Evolutionary conservation across 768 basidiomycete species (phyloP).

Genomic region (Trametes cubensis): DNA sequence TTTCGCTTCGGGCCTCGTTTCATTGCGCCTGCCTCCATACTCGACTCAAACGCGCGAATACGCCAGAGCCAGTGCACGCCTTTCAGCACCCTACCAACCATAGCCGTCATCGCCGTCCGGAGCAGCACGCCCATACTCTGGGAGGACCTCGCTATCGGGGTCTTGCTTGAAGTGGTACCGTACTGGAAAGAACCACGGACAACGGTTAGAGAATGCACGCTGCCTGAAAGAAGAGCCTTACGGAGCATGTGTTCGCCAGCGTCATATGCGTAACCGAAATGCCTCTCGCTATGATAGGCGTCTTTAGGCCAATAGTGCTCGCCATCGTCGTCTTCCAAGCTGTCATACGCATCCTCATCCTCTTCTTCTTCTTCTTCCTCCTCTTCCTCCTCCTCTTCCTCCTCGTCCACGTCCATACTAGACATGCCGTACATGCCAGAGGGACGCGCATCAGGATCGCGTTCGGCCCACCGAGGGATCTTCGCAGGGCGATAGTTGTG

Average conservation of each 20-base stretch:
- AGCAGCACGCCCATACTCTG: slow-evolving; percentile 1
- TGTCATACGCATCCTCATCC: slow-evolving; percentile 1
- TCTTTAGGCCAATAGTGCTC: slow-evolving; percentile 35
- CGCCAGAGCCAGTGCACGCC: no score
- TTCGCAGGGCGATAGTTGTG: slow-evolving; percentile 30
- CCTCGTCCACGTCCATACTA: slow-evolving; percentile 22
- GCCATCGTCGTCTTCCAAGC: slow-evolving; percentile 1
- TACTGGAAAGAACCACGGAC: background rate
- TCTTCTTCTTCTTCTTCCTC: slow-evolving; percentile 22
- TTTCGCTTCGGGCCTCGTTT: no score
- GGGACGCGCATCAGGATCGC: background rate
- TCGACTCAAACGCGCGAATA: no score
- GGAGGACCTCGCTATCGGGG: background rate
- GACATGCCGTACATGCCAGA: background rate
- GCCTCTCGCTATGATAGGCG: slow-evolving; percentile 29
- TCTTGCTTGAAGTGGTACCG: slow-evolving; percentile 13
- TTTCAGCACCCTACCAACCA: no score
- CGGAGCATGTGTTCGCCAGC: slow-evolving; percentile 36
- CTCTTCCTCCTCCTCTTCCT: slow-evolving; percentile 19
- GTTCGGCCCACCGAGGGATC: slow-evolving; percentile 14
- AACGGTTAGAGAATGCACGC: no score
- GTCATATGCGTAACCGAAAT: slow-evolving; percentile 41
- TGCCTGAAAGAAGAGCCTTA: background rate
- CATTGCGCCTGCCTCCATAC: no score
- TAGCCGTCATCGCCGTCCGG: no score